Evolutionary conservation across 352 stramenopile species (phyloP).

Genomic region (Plasmopara viticola): DNA sequence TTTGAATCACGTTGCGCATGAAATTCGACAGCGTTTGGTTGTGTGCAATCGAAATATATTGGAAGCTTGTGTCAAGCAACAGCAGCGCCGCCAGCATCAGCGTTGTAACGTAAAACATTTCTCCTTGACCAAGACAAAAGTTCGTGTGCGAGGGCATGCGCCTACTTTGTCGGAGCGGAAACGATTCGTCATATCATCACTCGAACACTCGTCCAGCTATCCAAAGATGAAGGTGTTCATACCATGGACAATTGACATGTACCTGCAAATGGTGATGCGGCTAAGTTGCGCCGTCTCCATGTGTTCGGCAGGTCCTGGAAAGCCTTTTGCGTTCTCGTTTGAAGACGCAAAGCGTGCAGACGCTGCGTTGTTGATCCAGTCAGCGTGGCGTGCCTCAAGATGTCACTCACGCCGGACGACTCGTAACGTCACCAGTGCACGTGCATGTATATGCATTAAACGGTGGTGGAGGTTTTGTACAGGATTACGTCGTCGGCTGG

Average conservation of each 20-base stretch:
- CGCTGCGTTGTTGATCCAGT: slow-evolving; percentile 48
- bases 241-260: slow-evolving; percentile 76
- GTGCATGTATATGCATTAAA: slow-evolving; percentile 56
- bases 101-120: slow-evolving; percentile 12
- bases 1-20: slow-evolving; percentile 33
- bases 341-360: slow-evolving; percentile 40
- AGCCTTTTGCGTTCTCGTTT: slow-evolving; percentile 51
- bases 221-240: slow-evolving; percentile 56
- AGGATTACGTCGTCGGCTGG: slow-evolving; percentile 40
- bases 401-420: slow-evolving; percentile 35
- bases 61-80: slow-evolving; percentile 40
- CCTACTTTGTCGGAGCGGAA: slow-evolving; percentile 35
- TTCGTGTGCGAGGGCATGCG: slow-evolving; percentile 44
- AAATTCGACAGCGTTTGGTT: slow-evolving; percentile 47
- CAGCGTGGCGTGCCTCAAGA: slow-evolving; percentile 37
- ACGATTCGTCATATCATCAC: not conserved
- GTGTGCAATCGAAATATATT: slow-evolving; percentile 65
- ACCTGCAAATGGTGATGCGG: slow-evolving; percentile 49
- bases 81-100: slow-evolving; percentile 16
- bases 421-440: slow-evolving; percentile 45
- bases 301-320: slow-evolving; percentile 23
- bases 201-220: slow-evolving; percentile 20
- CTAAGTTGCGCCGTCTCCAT: slow-evolving; percentile 26
- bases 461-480: slow-evolving; percentile 59
- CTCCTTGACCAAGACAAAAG: slow-evolving; percentile 27